Conservation (phyloP, 2,329 filamentous ascomycete genomes). For the Aspergillus sp. region DNA sequence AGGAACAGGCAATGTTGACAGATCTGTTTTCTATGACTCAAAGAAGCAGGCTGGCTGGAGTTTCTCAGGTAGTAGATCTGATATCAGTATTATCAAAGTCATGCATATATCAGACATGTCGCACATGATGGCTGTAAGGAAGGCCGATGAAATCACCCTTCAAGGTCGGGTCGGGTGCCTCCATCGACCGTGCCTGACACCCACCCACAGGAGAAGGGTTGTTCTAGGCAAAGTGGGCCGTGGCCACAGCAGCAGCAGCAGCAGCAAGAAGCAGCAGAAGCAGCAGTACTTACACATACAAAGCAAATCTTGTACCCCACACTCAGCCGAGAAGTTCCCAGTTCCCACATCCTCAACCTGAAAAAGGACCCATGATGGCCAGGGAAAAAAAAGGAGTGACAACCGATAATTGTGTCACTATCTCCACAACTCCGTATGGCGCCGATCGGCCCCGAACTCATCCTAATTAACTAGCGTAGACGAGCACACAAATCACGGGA, state of each 20-base stretch:
- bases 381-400: not conserved
- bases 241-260: not conserved
- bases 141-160: too few species aligned
- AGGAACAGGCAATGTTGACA: not conserved
- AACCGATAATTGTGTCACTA: conserved; percentile 4
- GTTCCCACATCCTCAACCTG: not conserved
- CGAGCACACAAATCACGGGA: conserved; percentile 3
- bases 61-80: not conserved
- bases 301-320: not conserved
- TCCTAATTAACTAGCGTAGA: not conserved
- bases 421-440: conserved; percentile 8
- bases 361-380: not conserved
- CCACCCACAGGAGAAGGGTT: not conserved
- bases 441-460: conserved; percentile 5
- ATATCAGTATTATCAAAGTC: not conserved
- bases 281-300: not conserved
- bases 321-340: not conserved
- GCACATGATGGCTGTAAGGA: conserved; percentile 1
- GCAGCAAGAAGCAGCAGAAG: too few species aligned
- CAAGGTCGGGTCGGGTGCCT: too few species aligned
- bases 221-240: not conserved
- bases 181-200: not conserved
- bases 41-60: not conserved
- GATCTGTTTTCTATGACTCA: not conserved
- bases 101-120: conserved; percentile 3